Evolutionary conservation across 2,329 filamentous ascomycete genomes (phyloP), one percentile per base, ranked within the genome.

Genomic region (Talaromyces atroroseus): DNA sequence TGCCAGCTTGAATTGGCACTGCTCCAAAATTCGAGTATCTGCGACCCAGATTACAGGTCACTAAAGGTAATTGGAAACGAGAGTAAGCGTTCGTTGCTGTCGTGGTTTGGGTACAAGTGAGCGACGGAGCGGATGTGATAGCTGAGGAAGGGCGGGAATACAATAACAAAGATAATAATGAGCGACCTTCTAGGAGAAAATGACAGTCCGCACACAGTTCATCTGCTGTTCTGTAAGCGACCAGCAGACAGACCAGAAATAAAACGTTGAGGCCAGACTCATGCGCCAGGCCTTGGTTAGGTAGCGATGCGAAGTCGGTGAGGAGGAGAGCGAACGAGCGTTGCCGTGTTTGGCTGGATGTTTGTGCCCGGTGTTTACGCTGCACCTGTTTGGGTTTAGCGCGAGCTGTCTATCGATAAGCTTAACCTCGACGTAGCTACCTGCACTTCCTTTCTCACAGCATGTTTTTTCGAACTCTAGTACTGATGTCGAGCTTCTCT

Each of bases 331-430:
- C 7, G 49, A 18, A 14, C 32, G 49, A 18, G 24, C 23, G 56
- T 51, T 54, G 51, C 51, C 47, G 18, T 58, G 56, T 55, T 54
- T 53, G 56, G 56, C n/a, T 48, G n/a, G 23, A 21, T 49, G 44
- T 48, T 57, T 57, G 50, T 57, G 51, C 50, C 47, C 47, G 5
- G 48, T 58, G 56, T 58, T 58, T 58, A 58, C 56, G 52, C 56
- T 45, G 52, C 40, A 18, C 56, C 51, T 26, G 18, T 58, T 58
- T 29, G 48, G 52, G 56, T 2, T 46, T 58, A 58, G 56, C 36
- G 32, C 48, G 18, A 1, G 14, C 12, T 18, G 16, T 16, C 44
- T 54, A 54, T 54, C 52, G 52, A 54, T 54, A 48, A 54, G 38
- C 29, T 46, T 54, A 48, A 53, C 32, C 40, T 44, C 40, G 20